Percentiles rank a stretch among this genome's conserved stretches.
Evolutionary conservation across 345 rosid genomes (phyloP).

Genomic region (Citrus reticulata): DNA sequence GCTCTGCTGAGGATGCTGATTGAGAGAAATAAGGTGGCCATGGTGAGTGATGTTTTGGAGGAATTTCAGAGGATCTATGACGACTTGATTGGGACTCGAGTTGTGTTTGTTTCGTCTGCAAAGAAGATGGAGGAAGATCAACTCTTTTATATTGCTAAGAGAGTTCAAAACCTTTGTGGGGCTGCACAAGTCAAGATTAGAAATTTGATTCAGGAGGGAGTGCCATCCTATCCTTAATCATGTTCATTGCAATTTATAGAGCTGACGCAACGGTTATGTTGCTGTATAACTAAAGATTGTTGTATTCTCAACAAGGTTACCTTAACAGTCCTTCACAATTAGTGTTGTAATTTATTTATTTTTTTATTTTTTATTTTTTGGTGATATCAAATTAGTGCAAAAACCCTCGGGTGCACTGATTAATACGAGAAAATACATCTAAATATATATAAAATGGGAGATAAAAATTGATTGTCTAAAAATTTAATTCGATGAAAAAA

Average conservation of each 20-base stretch:
- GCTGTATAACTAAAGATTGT: not conserved
- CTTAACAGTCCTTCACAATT: not conserved
- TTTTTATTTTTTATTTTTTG: too few species aligned
- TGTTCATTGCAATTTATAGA: not conserved
- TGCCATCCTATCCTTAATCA: not conserved
- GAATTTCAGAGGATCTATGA: constrained; percentile 62
- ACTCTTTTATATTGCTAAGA: constrained; percentile 25
- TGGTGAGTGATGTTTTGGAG: constrained; percentile 47
- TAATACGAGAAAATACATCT: too few species aligned
- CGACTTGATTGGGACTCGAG: constrained; percentile 26
- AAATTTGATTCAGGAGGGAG: constrained; percentile 20
- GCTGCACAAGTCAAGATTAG: constrained; percentile 31
- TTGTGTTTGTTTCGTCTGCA: constrained; percentile 26
- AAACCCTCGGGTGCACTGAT: too few species aligned
- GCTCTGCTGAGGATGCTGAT: constrained; percentile 53
- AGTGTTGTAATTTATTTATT: too few species aligned
- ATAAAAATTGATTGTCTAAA: too few species aligned
- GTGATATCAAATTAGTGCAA: too few species aligned
- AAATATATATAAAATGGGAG: too few species aligned
- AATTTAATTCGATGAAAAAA: too few species aligned
- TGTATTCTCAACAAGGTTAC: too few species aligned
- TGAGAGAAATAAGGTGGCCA: constrained; percentile 40
- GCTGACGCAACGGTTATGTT: not conserved
- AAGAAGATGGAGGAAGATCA: constrained; percentile 24
- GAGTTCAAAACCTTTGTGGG: constrained; percentile 22